phyloP scores from a whole-genome alignment of 371 early-diverging fungal species.

The Blakeslea trispora region DNA sequence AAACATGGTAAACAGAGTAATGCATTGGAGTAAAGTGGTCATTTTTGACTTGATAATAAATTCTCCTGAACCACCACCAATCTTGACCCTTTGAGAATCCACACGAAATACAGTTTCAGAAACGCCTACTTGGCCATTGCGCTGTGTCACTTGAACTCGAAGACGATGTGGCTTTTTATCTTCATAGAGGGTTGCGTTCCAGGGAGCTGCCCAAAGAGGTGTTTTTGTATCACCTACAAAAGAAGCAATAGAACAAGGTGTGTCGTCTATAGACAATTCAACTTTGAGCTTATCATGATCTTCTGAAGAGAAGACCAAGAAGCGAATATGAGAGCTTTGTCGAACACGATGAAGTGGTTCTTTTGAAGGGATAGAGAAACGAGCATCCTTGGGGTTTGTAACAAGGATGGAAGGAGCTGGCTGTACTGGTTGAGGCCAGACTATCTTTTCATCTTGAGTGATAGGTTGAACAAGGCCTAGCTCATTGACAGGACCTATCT shows the following conservation, averaged over 20 bases:
- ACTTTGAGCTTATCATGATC: constrained; percentile 41
- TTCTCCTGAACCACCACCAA: constrained; percentile 73
- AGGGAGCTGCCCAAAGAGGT: constrained; percentile 74
- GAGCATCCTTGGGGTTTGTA: constrained; percentile 88
- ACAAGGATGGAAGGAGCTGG: constrained; percentile 78
- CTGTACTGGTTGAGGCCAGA: constrained; percentile 25
- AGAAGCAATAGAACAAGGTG: constrained; percentile 42
- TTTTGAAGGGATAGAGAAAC: constrained; percentile 67
- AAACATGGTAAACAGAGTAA: background rate
- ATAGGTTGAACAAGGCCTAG: constrained; percentile 12
- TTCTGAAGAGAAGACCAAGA: constrained; percentile 64
- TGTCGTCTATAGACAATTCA: constrained; percentile 53
- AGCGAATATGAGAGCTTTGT: constrained; percentile 72
- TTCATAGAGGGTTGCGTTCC: constrained; percentile 71
- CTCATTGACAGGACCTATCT: constrained; percentile 1
- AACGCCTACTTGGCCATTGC: constrained; percentile 47
- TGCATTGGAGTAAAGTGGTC: constrained; percentile 42
- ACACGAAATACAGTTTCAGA: constrained; percentile 58
- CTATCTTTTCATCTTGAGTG: constrained; percentile 7
- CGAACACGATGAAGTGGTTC: constrained; percentile 70
- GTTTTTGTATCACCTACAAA: constrained; percentile 42
- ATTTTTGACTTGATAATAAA: constrained; percentile 70
- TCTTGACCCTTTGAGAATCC: constrained; percentile 60
- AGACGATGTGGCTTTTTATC: constrained; percentile 66
- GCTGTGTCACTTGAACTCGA: constrained; percentile 59